phyloP scores from a whole-genome alignment of 2,329 filamentous ascomycete species.

The Claviceps humidiphila region DNA sequence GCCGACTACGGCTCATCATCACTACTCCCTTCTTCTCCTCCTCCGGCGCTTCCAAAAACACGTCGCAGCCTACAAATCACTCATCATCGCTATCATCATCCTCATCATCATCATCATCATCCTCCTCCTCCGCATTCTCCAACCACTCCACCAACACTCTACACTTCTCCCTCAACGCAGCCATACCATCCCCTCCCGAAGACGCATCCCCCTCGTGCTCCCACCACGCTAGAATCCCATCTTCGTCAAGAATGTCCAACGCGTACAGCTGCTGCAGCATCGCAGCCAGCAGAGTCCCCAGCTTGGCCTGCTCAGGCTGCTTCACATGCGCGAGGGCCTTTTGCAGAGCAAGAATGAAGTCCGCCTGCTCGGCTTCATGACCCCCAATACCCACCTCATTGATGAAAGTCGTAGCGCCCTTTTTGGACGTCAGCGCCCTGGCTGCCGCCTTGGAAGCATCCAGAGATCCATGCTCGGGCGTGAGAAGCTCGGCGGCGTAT shows the following conservation, averaged over 20 bases:
- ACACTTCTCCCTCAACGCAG: constrained; percentile 57
- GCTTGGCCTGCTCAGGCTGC: constrained; percentile 36
- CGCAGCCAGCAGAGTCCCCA: constrained; percentile 57
- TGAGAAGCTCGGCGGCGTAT: constrained; percentile 57
- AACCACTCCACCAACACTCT: constrained; percentile 73
- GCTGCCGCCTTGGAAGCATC: constrained; percentile 53
- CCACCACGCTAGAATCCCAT: constrained; percentile 86
- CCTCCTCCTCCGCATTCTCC: constrained; percentile 62
- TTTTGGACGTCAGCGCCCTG: constrained; percentile 40
- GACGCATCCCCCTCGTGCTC: constrained; percentile 49
- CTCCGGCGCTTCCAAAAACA: background rate
- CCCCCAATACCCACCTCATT: constrained; percentile 47
- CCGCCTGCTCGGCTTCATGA: constrained; percentile 67
- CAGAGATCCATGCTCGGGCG: constrained; percentile 35
- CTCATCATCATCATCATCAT: constrained; percentile 28
- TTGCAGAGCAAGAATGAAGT: constrained; percentile 73
- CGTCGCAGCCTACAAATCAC: background rate
- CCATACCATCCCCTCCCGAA: constrained; percentile 51
- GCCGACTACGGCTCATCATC: no score
- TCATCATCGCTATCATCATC: constrained; percentile 24
- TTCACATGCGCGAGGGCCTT: constrained; percentile 58
- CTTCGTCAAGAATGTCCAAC: constrained; percentile 75
- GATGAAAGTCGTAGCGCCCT: constrained; percentile 42
- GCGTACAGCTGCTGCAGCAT: constrained; percentile 76
- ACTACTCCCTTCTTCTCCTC: background rate